Percentiles rank a stretch among this genome's conserved stretches.
Evolutionary conservation across 495 filamentous ascomycete genomes (phyloP).

Genomic region (Annulohypoxylon bovei): DNA sequence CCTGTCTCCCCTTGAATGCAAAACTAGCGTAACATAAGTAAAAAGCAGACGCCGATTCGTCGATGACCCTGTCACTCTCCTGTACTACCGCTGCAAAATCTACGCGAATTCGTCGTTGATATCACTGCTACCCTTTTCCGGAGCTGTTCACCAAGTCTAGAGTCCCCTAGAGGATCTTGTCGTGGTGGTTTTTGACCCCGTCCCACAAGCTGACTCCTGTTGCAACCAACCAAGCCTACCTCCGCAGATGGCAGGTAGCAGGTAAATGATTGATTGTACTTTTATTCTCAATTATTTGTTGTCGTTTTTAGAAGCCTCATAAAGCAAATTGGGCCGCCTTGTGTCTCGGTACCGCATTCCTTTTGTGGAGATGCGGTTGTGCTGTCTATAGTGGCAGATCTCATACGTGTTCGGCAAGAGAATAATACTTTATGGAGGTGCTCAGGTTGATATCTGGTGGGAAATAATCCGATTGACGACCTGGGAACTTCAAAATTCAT

Average conservation of each 20-base stretch:
- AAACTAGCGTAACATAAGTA: slow-evolving; percentile 31
- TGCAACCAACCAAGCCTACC: slow-evolving; percentile 34
- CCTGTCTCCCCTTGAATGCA: slow-evolving; percentile 36
- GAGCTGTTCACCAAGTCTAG: slow-evolving; percentile 23
- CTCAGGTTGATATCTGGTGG: slow-evolving; percentile 36
- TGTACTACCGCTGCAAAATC: slow-evolving; percentile 30
- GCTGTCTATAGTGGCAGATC: slow-evolving; percentile 42
- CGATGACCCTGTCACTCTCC: slow-evolving; percentile 26
- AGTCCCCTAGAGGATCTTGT: slow-evolving; percentile 13
- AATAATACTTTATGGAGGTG: slow-evolving; percentile 7
- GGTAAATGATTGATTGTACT: slow-evolving; percentile 20
- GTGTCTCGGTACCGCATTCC: slow-evolving; percentile 39
- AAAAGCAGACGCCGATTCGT: slow-evolving; percentile 36
- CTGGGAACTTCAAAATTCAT: slow-evolving; percentile 17
- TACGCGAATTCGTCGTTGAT: slow-evolving; percentile 29
- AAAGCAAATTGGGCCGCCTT: slow-evolving; percentile 30
- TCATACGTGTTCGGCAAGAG: slow-evolving; percentile 42
- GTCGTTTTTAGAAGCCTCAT: slow-evolving; percentile 4
- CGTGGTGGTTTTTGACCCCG: slow-evolving; percentile 24
- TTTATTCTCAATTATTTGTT: slow-evolving; percentile 20
- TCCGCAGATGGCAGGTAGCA: slow-evolving; percentile 5
- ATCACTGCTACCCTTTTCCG: slow-evolving; percentile 25
- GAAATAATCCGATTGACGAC: slow-evolving; percentile 36
- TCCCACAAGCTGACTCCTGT: slow-evolving; percentile 21
- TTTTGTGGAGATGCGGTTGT: slow-evolving; percentile 42